Evolutionary conservation across 2,329 filamentous ascomycete species (phyloP), one percentile per base, ranked within the genome.

Genomic region (Coleophoma crateriformis): DNA sequence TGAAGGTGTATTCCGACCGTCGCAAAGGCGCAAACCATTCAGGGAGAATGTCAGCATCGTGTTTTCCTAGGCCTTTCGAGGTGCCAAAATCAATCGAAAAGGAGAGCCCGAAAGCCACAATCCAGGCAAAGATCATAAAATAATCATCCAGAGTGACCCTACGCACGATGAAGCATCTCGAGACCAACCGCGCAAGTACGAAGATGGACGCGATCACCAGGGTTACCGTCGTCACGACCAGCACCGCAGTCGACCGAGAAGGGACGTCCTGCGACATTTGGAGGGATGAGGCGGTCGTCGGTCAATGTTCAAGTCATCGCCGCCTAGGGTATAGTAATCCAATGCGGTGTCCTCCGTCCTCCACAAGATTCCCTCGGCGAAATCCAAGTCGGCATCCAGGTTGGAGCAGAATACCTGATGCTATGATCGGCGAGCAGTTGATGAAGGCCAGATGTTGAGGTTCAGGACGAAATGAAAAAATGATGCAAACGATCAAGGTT

Each of bases 201-300:
- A 95, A 91, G 51, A 86, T 62, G 35, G 84, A 85, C 47, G 87
- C 82, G 48, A 90, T 66, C 33, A 76, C 77, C 53, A 90, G 75
- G 47, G 84, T 86, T 3, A 43, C 40, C n/a, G 40, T 43, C 22
- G 40, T 38, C 35, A 38, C 35, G 7, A 38, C 35, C 14, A 38
- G 35, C 14, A 38, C 35, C 14, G 15, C 14, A 12, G 35, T 38
- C 14, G 35, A 38, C 7, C 35, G 35, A 17, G 35, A 38, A 38
- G 35, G 35, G 3, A 7, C 13, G 35, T 38, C 11, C 15, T 38
- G 35, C 35, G 35, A 38, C 35, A 38, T 38, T 7, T 4, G 35
- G 13, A 27, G 27, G 8, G 8, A 27, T 27, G 27, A 27, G 27
- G 27, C 27, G 3, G 27, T 27, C 27, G 27, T 27, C 3, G 27